Base-by-base conservation (phyloP, 768 basidiomycete species). In the Hericium rajendrae region DNA sequence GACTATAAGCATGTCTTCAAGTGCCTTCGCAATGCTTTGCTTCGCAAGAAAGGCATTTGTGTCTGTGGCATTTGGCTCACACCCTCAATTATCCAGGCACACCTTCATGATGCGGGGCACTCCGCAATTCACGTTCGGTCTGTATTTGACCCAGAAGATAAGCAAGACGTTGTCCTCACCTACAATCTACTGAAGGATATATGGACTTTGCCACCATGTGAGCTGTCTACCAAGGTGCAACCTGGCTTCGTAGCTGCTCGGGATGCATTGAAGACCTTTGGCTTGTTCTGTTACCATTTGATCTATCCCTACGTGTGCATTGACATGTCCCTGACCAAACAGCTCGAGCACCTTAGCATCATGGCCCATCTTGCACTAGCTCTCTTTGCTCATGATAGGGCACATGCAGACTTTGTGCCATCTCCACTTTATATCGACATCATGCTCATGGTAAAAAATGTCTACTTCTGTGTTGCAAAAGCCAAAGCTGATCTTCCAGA, bases 391-490 rank as follows among this genome's bases (percentile, higher is more conserved):
- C n/a, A 51, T 11, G 50, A 51, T 6, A 15, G 26, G 6, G 55
- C 41, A 6, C 5, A 22, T 9, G 20, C 53, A 2, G 8, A 18
- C 24, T 65, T 61, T 40, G 53, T 66, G 9, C 60, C 65, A 2
- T 20, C 53, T 0, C 53, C 43, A 20, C 55, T 63, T 1, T 66
- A 61, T 28, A 18, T 48, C 16, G 65, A 66, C 41, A 37, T 64
- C 38, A 56, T 57, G 61, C 52, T 56, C 5, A 59, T 58, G 55
- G 57, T 66, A 26, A 65, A 66, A 54, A 66, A 66, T 48, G 58
- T 51, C 5, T 66, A 54, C 53, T 63, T 66, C 38, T 66, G 57
- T 46, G 59, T 64, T 16, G 66, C 66, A 15, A 67, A 67, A 53
- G 55, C 59, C 2, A 58, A 67, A 38, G 32, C 60, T 4, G 55